Conservation (phyloP, 345 rosid species). For the Lepidium africanum region DNA sequence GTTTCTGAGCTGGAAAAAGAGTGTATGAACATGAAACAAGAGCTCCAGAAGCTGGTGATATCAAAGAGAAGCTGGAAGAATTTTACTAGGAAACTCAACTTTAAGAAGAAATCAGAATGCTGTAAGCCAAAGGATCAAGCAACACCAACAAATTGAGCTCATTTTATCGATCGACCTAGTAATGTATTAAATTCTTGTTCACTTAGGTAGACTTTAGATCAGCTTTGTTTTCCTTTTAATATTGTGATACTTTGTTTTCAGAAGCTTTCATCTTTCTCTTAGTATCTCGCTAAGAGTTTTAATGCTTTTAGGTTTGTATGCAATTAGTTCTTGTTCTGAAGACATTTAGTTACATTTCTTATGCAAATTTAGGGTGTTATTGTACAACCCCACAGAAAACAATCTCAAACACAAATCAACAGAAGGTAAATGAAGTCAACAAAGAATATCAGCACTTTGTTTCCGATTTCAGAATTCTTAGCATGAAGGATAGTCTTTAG, state of each 20-base stretch:
- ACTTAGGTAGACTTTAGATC: slow-evolving; percentile 9
- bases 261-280: neutral
- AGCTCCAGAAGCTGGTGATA: slow-evolving; percentile 50
- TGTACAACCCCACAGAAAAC: slow-evolving; percentile 19
- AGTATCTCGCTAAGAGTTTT: slow-evolving; percentile 18
- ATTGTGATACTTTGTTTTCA: neutral
- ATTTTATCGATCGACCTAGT: neutral
- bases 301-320: neutral
- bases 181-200: neutral
- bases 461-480: neutral
- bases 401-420: slow-evolving; percentile 25
- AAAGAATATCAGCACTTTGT: slow-evolving; percentile 22
- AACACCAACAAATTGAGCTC: slow-evolving; percentile 17
- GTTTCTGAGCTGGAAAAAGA: slow-evolving; percentile 65
- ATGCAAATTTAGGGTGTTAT: slow-evolving; percentile 5
- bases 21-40: slow-evolving; percentile 58
- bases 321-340: neutral
- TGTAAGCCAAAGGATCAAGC: slow-evolving; percentile 43
- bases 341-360: slow-evolving; percentile 14
- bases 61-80: slow-evolving; percentile 52
- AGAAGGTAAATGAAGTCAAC: slow-evolving; percentile 7
- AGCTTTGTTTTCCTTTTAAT: slow-evolving; percentile 13
- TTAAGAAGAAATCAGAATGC: slow-evolving; percentile 46
- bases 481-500: slow-evolving; percentile 46
- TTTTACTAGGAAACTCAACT: slow-evolving; percentile 44